Base-by-base conservation (phyloP, 1,139 yeast genomes). In the Debaryomyces fabryi region DNA sequence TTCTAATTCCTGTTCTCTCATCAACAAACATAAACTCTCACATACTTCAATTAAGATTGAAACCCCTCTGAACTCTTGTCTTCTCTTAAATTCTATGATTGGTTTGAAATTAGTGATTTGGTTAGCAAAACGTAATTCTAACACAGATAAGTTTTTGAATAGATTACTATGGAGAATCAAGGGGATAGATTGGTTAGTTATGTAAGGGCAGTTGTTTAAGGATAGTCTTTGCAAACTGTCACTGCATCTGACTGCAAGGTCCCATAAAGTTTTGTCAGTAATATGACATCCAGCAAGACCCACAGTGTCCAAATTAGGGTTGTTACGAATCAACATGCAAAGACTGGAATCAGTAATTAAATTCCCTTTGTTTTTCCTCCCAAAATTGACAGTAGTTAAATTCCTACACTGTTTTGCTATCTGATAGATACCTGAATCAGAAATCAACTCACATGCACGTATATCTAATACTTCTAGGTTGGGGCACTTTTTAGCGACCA, bases 241-340 rank as follows among this genome's bases (percentile, higher is more conserved):
- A 32, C 88, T 86, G 50, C 88, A 78, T 51, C 74, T 67, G 21
- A 78, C 65, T 0, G 93, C 93, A 40, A 91, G 69, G 59, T 88
- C 93, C 96, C 96, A 89, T 23, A 92, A 69, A 6, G 87, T 75
- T 42, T 82, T 76, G 68, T 92, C 97, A 16, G 88, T 81, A 24
- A 92, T 77, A 48, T 80, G 74, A 64, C 97, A 89, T 6, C 98
- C 98, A 0, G 98, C 97, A 13, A 90, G 69, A 0, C 98, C 98
- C 42, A 92, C 72, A 0, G 97, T 91, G 43, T 74, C 74, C 38
- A 91, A 69, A 12, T 72, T 64, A 2, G 82, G 76, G 54, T 76
- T 74, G 57, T 81, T 81, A 39, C 74, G 72, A 6, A 85, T 80
- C 29, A 92, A 68, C 20, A 78, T 76, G 15, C 80, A 70, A 35